Percentiles rank a stretch among this genome's conserved stretches.
Evolutionary conservation across 257 asterid genomes (phyloP).

Genomic region (Nicotiana tabacum): DNA sequence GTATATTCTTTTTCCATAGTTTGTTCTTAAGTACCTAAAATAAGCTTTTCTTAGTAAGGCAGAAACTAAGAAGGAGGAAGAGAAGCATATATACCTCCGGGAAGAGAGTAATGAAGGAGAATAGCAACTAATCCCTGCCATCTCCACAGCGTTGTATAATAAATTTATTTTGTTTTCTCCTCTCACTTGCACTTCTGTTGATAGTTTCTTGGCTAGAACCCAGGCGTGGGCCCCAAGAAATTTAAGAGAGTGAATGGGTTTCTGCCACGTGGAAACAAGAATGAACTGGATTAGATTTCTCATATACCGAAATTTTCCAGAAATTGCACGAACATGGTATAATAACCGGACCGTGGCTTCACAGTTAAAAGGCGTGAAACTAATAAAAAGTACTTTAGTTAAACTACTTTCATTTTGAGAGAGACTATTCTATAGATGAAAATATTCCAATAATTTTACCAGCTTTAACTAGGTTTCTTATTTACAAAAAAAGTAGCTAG

Average conservation of each 20-base stretch:
- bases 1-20: background rate
- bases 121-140: constrained; percentile 63
- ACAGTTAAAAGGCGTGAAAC: no score
- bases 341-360: no score
- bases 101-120: constrained; percentile 52
- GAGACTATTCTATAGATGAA: no score
- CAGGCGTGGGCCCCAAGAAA: constrained; percentile 40
- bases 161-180: background rate
- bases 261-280: constrained; percentile 54
- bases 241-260: constrained; percentile 39
- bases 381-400: no score
- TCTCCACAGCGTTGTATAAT: constrained; percentile 12
- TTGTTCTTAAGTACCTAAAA: background rate
- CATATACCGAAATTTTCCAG: background rate
- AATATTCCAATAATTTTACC: no score
- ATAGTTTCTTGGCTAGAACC: constrained; percentile 11
- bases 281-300: constrained; percentile 38
- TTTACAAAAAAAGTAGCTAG: no score
- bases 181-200: constrained; percentile 6
- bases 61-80: background rate
- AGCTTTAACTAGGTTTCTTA: no score
- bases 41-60: background rate
- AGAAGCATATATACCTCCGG: constrained; percentile 32
- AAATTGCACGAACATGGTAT: no score
- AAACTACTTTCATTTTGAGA: no score